Evolutionary conservation across 2,329 filamentous ascomycete genomes (phyloP), one percentile per base, ranked within the genome.

Genomic region (Harringtonia lauricola): DNA sequence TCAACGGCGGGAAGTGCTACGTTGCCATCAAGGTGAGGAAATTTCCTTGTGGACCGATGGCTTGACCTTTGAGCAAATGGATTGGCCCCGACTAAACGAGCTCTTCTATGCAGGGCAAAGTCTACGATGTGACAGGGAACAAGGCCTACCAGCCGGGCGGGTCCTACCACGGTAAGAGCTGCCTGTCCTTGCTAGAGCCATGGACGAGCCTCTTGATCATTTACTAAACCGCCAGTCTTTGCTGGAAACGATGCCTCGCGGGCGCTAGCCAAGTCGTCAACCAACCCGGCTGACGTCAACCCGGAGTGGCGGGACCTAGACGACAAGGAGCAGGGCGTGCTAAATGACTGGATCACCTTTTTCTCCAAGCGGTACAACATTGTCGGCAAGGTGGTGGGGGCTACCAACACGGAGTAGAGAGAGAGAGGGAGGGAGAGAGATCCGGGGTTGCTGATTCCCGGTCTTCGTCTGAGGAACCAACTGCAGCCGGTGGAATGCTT

Each of bases 301-400:
- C 68, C 92, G 2, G 83, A 95, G 41, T 96, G 86, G 84, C 71
- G 82, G 46, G 84, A 88, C 56, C 69, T 98, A 41, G 70, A 72
- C 14, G 88, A 94, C 19, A 88, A 92, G 64, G 81, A 95, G 61
- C 86, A 92, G 68, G 78, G 76, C 22, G 81, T 84, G 3, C 67
- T 98, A 48, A 75, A 90, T 43, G 92, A 98, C 62, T 98, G 92
- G 92, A 79, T 83, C 50, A 94, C 84, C 2, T 98, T 94, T 66
- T 98, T 98, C 65, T 86, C 83, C 53, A 98, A 96, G 70, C 75
- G 92, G 46, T 98, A 98, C 67, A 96, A 95, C 56, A 76, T 96
- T 41, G 79, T 94, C 38, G 87, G 86, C 14, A 61, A 70, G 44
- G 76, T 84, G 15, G 65, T 72, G 47, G 76, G 74, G 30, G 76